These are phyloP conservation scores for Apiotrichum akiyoshidainum DNA, from an alignment of 1,284 basidiomycete genomes.

Conservation along the genomic window DNA sequence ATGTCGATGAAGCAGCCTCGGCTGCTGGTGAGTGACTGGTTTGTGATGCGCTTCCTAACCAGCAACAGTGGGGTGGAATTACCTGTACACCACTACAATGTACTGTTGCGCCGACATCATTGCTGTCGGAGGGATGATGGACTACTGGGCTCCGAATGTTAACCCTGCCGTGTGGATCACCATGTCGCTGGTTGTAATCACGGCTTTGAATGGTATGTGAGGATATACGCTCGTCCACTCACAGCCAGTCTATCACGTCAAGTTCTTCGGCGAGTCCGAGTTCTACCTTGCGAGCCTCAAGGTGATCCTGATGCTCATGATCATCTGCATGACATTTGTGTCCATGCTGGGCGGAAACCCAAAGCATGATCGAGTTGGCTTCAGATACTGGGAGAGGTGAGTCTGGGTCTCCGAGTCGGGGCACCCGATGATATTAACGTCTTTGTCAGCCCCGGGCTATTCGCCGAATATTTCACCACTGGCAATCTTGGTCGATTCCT, in stretches of 20 bases:
- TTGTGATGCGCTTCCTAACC: background rate
- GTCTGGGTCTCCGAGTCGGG: constrained; percentile 2
- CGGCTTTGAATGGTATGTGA: constrained; percentile 18
- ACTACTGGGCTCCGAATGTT: constrained; percentile 28
- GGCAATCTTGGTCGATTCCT: constrained; percentile 25
- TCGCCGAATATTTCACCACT: constrained; percentile 14
- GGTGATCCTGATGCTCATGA: constrained; percentile 25
- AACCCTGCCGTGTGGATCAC: constrained; percentile 25
- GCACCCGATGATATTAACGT: background rate
- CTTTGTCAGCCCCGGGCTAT: constrained; percentile 21
- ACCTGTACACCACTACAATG: constrained; percentile 22
- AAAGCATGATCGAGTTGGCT: constrained; percentile 27
- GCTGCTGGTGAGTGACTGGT: background rate
- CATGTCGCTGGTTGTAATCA: constrained; percentile 22
- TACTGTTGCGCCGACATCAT: constrained; percentile 27
- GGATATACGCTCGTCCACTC: background rate
- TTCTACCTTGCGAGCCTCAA: constrained; percentile 25
- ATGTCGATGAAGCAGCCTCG: constrained; percentile 15
- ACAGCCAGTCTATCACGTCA: constrained; percentile 8
- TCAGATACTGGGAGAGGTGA: constrained; percentile 34
- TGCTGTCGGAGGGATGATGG: constrained; percentile 27
- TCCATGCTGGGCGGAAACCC: constrained; percentile 38
- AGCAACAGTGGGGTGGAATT: constrained; percentile 29
- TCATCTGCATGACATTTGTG: constrained; percentile 32
- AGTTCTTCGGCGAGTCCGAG: constrained; percentile 25